Percentiles rank a stretch among this genome's conserved stretches.
Conservation (phyloP, 192 early-diverging fungal genomes). For the Gryganskiella cystojenkinii region DNA sequence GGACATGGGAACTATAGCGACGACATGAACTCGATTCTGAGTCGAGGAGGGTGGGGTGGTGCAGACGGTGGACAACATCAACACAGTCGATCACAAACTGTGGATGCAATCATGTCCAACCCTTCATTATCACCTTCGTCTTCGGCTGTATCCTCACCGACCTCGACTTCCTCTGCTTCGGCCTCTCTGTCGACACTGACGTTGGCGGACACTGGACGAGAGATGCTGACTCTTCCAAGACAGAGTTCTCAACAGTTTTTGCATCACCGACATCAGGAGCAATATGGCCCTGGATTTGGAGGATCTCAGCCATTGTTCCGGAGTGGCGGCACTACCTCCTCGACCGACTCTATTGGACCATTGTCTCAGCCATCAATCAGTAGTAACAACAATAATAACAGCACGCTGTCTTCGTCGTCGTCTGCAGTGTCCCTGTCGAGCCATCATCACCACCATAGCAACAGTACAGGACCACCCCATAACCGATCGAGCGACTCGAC, state of each 20-base stretch:
- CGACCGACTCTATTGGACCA: no score
- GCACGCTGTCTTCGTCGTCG: not conserved
- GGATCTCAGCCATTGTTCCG: no score
- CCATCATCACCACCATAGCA: no score
- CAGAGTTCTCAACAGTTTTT: slow-evolving; percentile 15
- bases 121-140: slow-evolving; percentile 12
- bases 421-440: not conserved
- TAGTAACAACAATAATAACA: no score
- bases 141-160: slow-evolving; percentile 4
- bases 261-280: slow-evolving; percentile 3
- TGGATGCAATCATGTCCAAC: slow-evolving; percentile 40
- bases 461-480: not conserved
- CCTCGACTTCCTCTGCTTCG: slow-evolving; percentile 34
- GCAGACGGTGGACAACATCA: slow-evolving; percentile 24
- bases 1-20: slow-evolving; percentile 34
- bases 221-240: not conserved
- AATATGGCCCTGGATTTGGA: not conserved
- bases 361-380: no score
- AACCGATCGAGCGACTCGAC: slow-evolving; percentile 25
- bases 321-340: no score
- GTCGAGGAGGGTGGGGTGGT: slow-evolving; percentile 19
- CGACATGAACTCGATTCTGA: slow-evolving; percentile 33
- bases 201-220: slow-evolving; percentile 22
- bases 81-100: slow-evolving; percentile 44
- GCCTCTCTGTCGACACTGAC: slow-evolving; percentile 42